Evolutionary conservation across 192 early-diverging fungal species (phyloP).

Genomic region (Gamsiella multidivaricata): DNA sequence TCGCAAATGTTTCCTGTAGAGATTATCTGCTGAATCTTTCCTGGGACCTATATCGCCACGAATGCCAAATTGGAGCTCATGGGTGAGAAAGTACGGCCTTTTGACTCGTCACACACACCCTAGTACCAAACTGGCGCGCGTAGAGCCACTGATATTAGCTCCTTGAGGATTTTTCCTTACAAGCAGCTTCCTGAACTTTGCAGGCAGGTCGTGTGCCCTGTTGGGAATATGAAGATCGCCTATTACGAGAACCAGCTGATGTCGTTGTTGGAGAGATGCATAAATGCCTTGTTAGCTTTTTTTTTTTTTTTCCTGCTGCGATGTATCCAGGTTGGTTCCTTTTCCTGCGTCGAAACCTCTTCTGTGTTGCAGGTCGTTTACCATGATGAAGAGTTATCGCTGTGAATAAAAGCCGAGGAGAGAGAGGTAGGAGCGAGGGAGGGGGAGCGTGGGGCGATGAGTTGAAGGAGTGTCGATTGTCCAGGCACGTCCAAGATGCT

Average conservation of each 20-base stretch:
- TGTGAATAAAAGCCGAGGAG: too few relatives aligned
- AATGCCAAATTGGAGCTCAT: neutral
- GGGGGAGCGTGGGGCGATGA: too few relatives aligned
- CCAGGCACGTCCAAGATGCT: too few relatives aligned
- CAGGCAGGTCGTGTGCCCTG: slow-evolving; percentile 86
- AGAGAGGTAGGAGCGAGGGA: too few relatives aligned
- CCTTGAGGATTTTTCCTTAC: slow-evolving; percentile 67
- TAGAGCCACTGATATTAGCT: neutral
- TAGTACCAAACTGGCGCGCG: neutral
- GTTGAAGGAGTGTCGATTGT: too few relatives aligned
- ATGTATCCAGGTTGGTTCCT: too few relatives aligned
- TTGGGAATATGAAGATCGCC: slow-evolving; percentile 97
- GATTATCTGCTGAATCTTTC: slow-evolving; percentile 97
- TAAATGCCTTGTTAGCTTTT: too few relatives aligned
- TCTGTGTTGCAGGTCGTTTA: too few relatives aligned
- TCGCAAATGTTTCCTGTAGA: slow-evolving; percentile 91
- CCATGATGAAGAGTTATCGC: too few relatives aligned
- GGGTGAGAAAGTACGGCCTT: neutral
- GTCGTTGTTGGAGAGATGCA: too few relatives aligned
- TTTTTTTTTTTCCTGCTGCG: too few relatives aligned
- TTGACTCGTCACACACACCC: neutral
- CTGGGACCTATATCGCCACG: slow-evolving; percentile 72
- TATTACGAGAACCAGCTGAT: slow-evolving; percentile 87
- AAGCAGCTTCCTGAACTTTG: slow-evolving; percentile 93
- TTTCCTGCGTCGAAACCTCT: too few relatives aligned